Base-by-base conservation (phyloP, 805 yeast genomes). In the Starmerella gropengiesseri region DNA sequence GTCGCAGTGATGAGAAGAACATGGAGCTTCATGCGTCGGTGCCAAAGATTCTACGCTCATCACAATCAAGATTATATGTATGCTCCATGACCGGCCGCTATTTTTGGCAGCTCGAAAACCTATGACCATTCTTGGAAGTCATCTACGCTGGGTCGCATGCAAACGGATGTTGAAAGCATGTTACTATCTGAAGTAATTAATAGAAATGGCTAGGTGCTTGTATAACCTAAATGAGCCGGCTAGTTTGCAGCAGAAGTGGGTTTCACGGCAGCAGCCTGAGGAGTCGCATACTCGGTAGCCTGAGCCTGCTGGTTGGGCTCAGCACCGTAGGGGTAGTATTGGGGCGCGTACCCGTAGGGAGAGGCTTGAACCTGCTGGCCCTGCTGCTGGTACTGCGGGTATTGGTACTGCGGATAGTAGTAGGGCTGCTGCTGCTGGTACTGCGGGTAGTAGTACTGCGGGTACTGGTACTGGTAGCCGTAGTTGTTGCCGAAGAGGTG, bases 311-410 rank as follows among this genome's bases (percentile, higher is more conserved):
- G 27, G 27, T 9, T 19, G 14, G 21, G 16, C 16, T 17, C 34
- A 13, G 12, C 22, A 17, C 30, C 16, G 20, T 36, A 29, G 32
- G 12, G 19, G 14, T 34, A 28, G 26, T 33, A 29, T 23, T 40
- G 43, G 26, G 30, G 37, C 29, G 37, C 37, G 28, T 36, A 14
- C 9, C n/a, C 17, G 28, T 40, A 36, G n/a, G n/a, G n/a, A n/a
- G n/a, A n/a, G n/a, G n/a, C n/a, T 7, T 31, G 35, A 23, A 4
- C 14, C 41, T 23, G 36, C 36, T 33, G 40, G 16, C 26, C 32
- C 33, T 34, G 48, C 17, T 3, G 32, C 38, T 41, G 40, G 6
- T 16, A 42, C 17, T 21, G 33, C 9, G 35, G 41, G 18, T 46
- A 36, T 21, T 43, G 31, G 30, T 43, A 25, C 16, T 26, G 39